Conservation (phyloP, 2,329 filamentous ascomycete species). For the Fusarium chlamydosporum region DNA sequence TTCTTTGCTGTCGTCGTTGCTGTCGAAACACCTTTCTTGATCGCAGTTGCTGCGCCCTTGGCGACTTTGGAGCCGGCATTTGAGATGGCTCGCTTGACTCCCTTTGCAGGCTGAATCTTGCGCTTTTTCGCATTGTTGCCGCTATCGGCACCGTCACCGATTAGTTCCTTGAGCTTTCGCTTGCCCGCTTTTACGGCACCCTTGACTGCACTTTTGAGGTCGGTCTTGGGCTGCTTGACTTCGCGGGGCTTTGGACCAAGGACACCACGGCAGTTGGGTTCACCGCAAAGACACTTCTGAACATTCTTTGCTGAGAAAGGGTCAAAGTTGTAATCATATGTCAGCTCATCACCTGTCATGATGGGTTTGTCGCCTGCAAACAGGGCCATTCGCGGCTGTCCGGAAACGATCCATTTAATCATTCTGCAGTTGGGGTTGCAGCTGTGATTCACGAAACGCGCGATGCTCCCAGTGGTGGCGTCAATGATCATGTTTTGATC, state of each 20-base stretch:
- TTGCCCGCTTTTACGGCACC: slow-evolving; percentile 65
- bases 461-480: slow-evolving; percentile 94
- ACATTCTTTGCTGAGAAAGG: slow-evolving; percentile 78
- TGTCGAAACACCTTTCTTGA: slow-evolving; percentile 57
- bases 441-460: slow-evolving; percentile 97
- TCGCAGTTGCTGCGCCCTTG: slow-evolving; percentile 56
- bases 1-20: slow-evolving; percentile 52
- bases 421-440: slow-evolving; percentile 97
- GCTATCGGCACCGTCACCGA: slow-evolving; percentile 59
- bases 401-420: slow-evolving; percentile 97
- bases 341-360: slow-evolving; percentile 94
- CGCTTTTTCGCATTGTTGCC: slow-evolving; percentile 65
- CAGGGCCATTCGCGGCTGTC: slow-evolving; percentile 94
- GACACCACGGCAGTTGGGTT: slow-evolving; percentile 73
- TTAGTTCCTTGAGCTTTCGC: slow-evolving; percentile 69
- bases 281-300: slow-evolving; percentile 75
- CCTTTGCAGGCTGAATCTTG: slow-evolving; percentile 55
- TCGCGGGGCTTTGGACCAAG: slow-evolving; percentile 73
- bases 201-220: slow-evolving; percentile 58
- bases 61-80: slow-evolving; percentile 55
- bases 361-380: slow-evolving; percentile 93
- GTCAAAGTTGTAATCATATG: slow-evolving; percentile 88
- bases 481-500: slow-evolving; percentile 99
- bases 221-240: slow-evolving; percentile 64
- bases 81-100: slow-evolving; percentile 56